Evolutionary conservation across 202 grass and related monocot genomes (phyloP), one percentile per base, ranked within the genome.

Genomic region (Schoenoplectus triqueter): DNA sequence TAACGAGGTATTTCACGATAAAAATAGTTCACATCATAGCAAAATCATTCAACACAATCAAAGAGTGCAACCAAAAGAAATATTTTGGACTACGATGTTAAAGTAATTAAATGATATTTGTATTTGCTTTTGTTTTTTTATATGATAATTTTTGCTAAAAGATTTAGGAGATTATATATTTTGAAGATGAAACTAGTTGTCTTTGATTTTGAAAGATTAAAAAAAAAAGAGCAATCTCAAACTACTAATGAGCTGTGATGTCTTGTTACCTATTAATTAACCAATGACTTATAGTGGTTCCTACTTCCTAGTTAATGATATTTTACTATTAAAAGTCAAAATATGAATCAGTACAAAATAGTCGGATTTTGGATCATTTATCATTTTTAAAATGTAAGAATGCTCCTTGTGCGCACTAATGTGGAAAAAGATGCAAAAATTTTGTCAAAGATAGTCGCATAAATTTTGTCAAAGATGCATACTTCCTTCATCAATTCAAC

Each of bases 391-490:
- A 62, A 17, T 18, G 21, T 10, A 39, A 39, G 21, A 66, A 66
- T 66, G 7, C 7, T 31, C 19, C 20, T 40, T 66, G 64, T 10
- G 64, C 55, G 2, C 10, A 13, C 15, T 41, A 7, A 19, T 2
- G 9, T 66, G 39, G 10, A 66, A 66, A 66, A 40, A 59, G 6
- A 40, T 10, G 3, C 64, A 66, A 40, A 66, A 45, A 42, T 47
- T 70, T 70, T 7, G 42, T 71, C 68, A 71, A 71, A 71, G 42
- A 66, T 66, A 31, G 6, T 66, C 22, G 3, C 64, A 66, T 66
- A 66, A 45, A 42, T 47, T 70, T 70, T 7, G 42, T 71, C 68
- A 71, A 71, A 71, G 42, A 66, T 66, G 40, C 11, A 19, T 40
- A 4, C 22, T 47, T 7, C 14, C 39, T 47, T 70, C 14, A 70